These are phyloP conservation scores for Serendipita sp. DNA, from an alignment of 768 basidiomycete species.

Conservation along the genomic window DNA sequence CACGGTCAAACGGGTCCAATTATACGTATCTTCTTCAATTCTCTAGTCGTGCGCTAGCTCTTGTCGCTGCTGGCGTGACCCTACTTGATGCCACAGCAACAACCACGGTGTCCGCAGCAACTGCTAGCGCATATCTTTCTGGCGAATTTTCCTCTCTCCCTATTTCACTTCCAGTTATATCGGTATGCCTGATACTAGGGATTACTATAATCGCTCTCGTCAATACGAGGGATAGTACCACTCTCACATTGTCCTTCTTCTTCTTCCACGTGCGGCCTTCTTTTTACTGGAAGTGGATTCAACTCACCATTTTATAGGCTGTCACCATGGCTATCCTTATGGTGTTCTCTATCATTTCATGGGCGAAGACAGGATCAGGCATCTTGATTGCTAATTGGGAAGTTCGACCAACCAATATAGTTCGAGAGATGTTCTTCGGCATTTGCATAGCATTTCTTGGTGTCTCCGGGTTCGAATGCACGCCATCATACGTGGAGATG, in stretches of 20 bases:
- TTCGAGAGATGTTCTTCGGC: slow-evolving; percentile 43
- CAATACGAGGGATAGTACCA: slow-evolving; percentile 47
- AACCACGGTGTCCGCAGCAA: slow-evolving; percentile 55
- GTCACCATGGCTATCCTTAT: slow-evolving; percentile 41
- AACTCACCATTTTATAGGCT: slow-evolving; percentile 23
- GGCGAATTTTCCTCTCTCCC: slow-evolving; percentile 42
- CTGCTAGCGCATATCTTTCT: slow-evolving; percentile 48
- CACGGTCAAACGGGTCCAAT: slow-evolving; percentile 55
- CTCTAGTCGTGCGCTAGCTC: slow-evolving; percentile 44
- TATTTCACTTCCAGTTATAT: slow-evolving; percentile 37
- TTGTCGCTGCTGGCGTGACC: slow-evolving; percentile 49
- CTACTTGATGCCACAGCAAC: slow-evolving; percentile 61
- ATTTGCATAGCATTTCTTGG: slow-evolving; percentile 59
- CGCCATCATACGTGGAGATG: slow-evolving; percentile 48
- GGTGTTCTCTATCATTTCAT: slow-evolving; percentile 33
- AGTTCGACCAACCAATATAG: slow-evolving; percentile 21
- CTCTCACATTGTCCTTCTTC: slow-evolving; percentile 42
- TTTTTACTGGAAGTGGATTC: not conserved
- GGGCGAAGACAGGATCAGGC: slow-evolving; percentile 32
- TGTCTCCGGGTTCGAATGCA: slow-evolving; percentile 41
- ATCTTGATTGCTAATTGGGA: slow-evolving; percentile 44
- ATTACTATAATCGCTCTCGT: slow-evolving; percentile 41
- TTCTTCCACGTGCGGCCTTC: slow-evolving; percentile 40
- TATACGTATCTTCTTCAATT: slow-evolving; percentile 55
- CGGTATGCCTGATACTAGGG: slow-evolving; percentile 36